These are phyloP conservation scores for Talaromyces sp. DNA, from an alignment of 2,329 filamentous ascomycete species.

Conservation along the genomic window DNA sequence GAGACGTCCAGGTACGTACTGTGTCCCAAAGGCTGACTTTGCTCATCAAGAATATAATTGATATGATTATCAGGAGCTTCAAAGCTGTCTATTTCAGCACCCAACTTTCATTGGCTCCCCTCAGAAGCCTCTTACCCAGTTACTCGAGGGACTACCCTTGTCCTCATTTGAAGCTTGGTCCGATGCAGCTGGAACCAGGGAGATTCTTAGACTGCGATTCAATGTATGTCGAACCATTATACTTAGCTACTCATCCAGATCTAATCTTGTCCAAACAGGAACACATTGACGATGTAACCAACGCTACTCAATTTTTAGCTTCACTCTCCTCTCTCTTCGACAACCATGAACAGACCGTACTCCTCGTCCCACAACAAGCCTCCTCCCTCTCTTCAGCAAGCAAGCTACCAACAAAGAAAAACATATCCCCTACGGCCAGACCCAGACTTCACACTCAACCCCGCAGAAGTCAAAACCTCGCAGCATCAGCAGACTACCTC, in stretches of 20 bases:
- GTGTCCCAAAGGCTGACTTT: neutral
- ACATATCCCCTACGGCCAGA: neutral
- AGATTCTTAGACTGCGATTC: slow-evolving; percentile 14
- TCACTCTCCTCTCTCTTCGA: slow-evolving; percentile 37
- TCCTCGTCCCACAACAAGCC: slow-evolving; percentile 5
- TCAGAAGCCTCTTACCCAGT: neutral
- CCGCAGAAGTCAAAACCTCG: neutral
- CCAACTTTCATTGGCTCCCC: slow-evolving; percentile 9
- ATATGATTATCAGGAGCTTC: slow-evolving; percentile 7
- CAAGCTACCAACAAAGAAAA: neutral
- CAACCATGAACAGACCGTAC: slow-evolving; percentile 5
- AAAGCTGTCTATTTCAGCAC: slow-evolving; percentile 13
- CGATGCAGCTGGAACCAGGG: slow-evolving; percentile 13
- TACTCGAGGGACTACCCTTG: slow-evolving; percentile 8
- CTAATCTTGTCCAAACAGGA: slow-evolving; percentile 16
- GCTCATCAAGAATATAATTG: neutral
- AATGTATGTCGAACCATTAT: neutral
- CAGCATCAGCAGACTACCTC: slow-evolving; percentile 24
- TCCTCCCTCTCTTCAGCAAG: neutral
- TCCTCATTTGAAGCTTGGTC: slow-evolving; percentile 14
- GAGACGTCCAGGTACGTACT: slow-evolving; percentile 34
- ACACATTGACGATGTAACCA: slow-evolving; percentile 9
- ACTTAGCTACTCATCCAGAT: neutral
- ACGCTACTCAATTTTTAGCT: slow-evolving; percentile 45
- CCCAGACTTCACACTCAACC: slow-evolving; percentile 1